Evolutionary conservation across 2,329 filamentous ascomycete genomes (phyloP), one percentile per base, ranked within the genome.

Genomic region (Hymenoscyphus albidus): DNA sequence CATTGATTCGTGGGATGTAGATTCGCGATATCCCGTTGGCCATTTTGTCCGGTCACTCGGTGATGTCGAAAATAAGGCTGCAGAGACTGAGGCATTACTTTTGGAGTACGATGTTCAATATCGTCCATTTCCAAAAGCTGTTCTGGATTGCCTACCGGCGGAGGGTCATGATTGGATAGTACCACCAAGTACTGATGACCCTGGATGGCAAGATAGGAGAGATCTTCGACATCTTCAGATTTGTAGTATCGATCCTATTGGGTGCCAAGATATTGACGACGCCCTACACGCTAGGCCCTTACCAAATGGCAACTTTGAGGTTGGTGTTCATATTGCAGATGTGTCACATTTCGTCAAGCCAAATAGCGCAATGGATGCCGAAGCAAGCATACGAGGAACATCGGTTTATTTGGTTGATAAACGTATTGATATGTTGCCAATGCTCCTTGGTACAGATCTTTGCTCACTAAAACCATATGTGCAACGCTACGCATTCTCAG

Each of bases 341-440:
- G 95, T 99, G n/a, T 98, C 95, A 10, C 91, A 99, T 78, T 99
- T 99, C 75, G 95, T 99, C 73, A 96, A 95, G 78, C 93, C 96
- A 32, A 93, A 91, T 77, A 99, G 94, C 74, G 90, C 95, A 62
- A 99, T 99, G 95, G 96, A 99, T 76, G 86, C 88, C 58, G 95
- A 99, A 79, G 95, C 95, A 2, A 95, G 92, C 74, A 87, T 96
- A 74, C 89, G 95, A 72, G 95, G 95, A 67, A 98, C 95, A 4
- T 98, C 94, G 0, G 95, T 99, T 35, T 99, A 99, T 76, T 82
- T 99, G 16, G 95, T 99, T 2, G 95, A 99, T 78, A 99, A 99
- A 82, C 93, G 95, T 72, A 99, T 99, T 73, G 96, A 99, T 81
- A 99, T 99, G 96, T 84, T 99, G 77, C 96, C 96, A 0, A 93